These are phyloP conservation scores for Haemoproteus tartakovskyi DNA, from an alignment of 169 alveolate genomes.

Conservation along the genomic window DNA sequence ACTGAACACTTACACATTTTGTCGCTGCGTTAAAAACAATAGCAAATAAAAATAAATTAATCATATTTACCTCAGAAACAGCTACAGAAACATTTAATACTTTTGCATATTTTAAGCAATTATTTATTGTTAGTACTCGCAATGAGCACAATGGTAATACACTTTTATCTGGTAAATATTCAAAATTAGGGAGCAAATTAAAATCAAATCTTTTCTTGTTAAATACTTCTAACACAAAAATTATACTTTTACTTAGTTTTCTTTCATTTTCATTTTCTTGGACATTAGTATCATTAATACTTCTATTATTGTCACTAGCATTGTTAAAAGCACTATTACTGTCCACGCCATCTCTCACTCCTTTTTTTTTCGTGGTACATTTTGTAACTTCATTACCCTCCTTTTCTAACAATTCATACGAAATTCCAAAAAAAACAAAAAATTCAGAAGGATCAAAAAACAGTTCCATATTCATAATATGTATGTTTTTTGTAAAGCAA, in stretches of 20 bases:
- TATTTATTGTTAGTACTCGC: constrained; percentile 20
- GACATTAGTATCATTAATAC: too few species aligned
- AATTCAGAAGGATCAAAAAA: constrained; percentile 63
- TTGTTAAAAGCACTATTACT: too few species aligned
- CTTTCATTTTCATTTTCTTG: neutral
- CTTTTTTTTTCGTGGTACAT: too few species aligned
- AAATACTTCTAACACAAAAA: constrained; percentile 35
- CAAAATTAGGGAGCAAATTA: constrained; percentile 45
- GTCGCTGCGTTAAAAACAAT: constrained; percentile 32
- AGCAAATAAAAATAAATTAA: constrained; percentile 41
- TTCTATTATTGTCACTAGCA: too few species aligned
- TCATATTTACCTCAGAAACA: constrained; percentile 32
- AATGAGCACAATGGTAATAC: constrained; percentile 41
- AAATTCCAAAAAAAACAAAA: constrained; percentile 41
- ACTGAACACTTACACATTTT: constrained; percentile 50
- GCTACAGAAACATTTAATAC: constrained; percentile 59
- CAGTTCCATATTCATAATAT: constrained; percentile 26
- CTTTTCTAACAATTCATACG: neutral
- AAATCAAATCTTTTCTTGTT: constrained; percentile 49
- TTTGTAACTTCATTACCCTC: too few species aligned
- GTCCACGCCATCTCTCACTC: too few species aligned
- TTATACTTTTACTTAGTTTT: constrained; percentile 13
- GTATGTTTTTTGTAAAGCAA: neutral
- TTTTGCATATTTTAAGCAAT: constrained; percentile 24
- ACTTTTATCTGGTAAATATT: constrained; percentile 1